phyloP scores from a whole-genome alignment of 495 filamentous ascomycete genomes.

The Xylaria nigripes region DNA sequence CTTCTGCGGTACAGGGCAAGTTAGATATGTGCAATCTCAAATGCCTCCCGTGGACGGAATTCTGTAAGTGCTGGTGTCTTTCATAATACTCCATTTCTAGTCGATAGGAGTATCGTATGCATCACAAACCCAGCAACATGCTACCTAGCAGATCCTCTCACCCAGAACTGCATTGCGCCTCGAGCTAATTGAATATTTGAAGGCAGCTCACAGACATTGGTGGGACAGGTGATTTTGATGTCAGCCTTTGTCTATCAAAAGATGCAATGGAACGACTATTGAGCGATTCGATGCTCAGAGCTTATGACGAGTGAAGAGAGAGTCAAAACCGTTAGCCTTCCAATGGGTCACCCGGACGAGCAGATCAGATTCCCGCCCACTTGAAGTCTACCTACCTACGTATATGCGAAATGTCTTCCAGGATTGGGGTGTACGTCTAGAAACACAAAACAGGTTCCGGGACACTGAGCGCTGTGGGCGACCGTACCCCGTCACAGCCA shows the following conservation, averaged over 20 bases:
- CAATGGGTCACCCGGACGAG: no score
- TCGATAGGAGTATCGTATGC: not conserved
- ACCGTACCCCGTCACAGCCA: no score
- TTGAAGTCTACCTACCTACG: no score
- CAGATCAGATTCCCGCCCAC: no score
- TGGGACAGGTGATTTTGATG: constrained; percentile 28
- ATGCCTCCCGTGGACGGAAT: constrained; percentile 35
- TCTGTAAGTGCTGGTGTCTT: constrained; percentile 22
- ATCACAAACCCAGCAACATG: no score
- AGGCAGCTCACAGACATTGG: constrained; percentile 20
- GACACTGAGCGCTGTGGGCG: no score
- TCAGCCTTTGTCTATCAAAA: constrained; percentile 26
- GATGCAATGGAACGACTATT: constrained; percentile 24
- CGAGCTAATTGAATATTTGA: not conserved
- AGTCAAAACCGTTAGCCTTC: no score
- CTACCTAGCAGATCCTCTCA: no score
- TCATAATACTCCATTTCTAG: constrained; percentile 4
- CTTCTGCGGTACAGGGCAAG: constrained; percentile 19
- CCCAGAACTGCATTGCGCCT: not conserved
- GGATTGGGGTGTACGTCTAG: no score
- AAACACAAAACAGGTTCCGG: no score
- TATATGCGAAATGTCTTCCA: no score
- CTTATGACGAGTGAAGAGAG: constrained; percentile 3
- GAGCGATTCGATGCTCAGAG: constrained; percentile 19
- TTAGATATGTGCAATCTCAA: constrained; percentile 29